These are phyloP conservation scores for Metarhizium guizhouense DNA, from an alignment of 2,329 filamentous ascomycete genomes.

Conservation along the genomic window DNA sequence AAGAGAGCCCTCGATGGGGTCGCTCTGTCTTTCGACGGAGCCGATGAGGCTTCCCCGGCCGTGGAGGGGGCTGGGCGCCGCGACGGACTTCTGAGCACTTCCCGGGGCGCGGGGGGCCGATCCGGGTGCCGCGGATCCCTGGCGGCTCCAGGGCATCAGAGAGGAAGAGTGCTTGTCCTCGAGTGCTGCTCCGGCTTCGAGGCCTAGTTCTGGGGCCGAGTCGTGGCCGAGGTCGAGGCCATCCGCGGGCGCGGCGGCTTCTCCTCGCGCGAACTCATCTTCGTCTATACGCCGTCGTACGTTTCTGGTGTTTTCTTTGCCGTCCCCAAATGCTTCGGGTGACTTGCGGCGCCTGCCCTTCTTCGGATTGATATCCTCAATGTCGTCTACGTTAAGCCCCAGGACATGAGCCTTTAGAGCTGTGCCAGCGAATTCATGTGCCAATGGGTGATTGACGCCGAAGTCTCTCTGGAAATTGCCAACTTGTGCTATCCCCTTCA, in stretches of 20 bases:
- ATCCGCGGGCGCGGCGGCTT: constrained; percentile 16
- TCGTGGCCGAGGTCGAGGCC: constrained; percentile 28
- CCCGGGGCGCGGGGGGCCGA: constrained; percentile 34
- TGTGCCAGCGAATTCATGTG: constrained; percentile 34
- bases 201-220: constrained; percentile 54
- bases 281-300: constrained; percentile 26
- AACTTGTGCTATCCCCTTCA: constrained; percentile 26
- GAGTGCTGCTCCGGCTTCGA: constrained; percentile 57
- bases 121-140: constrained; percentile 34
- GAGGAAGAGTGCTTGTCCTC: constrained; percentile 54
- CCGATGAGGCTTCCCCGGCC: constrained; percentile 25
- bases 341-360: constrained; percentile 32
- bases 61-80: constrained; percentile 29
- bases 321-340: constrained; percentile 33
- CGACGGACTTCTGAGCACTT: constrained; percentile 24
- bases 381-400: constrained; percentile 13
- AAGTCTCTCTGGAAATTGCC: constrained; percentile 15
- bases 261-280: constrained; percentile 18
- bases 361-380: constrained; percentile 9
- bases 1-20: constrained; percentile 24
- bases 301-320: constrained; percentile 24
- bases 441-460: constrained; percentile 33
- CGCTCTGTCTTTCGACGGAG: constrained; percentile 39
- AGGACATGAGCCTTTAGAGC: constrained; percentile 26
- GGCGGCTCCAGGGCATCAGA: constrained; percentile 43